A percentile compares a stretch with the other conserved stretches of the same genome.
Evolutionary conservation across 1,284 basidiomycete genomes (phyloP).

Genomic region (Pascua sp.): DNA sequence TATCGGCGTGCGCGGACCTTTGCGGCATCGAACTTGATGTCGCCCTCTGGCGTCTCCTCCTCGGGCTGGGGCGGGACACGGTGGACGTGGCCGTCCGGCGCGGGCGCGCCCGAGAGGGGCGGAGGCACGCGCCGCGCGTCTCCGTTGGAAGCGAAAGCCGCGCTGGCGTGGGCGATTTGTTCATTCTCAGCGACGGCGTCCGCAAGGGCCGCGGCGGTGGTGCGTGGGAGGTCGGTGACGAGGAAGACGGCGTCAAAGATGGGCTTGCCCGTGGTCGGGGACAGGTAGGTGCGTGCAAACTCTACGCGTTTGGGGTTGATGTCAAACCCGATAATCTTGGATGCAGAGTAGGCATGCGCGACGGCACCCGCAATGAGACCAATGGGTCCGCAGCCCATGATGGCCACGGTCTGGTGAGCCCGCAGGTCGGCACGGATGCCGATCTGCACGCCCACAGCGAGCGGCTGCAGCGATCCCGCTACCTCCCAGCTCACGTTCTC

Average conservation of each 20-base stretch:
- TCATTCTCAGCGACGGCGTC: neutral
- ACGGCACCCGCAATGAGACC: conserved; percentile 52
- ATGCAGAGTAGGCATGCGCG: conserved; percentile 52
- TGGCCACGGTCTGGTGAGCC: conserved; percentile 41
- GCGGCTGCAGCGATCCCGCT: conserved; percentile 73
- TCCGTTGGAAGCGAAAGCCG: neutral
- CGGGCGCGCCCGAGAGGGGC: conserved; percentile 19
- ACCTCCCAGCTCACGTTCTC: conserved; percentile 52
- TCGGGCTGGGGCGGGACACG: conserved; percentile 18
- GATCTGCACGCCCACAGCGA: conserved; percentile 56
- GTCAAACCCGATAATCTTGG: conserved; percentile 53
- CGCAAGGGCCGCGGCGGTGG: neutral
- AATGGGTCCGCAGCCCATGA: conserved; percentile 51
- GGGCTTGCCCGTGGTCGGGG: conserved; percentile 36
- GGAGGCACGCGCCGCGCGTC: conserved; percentile 1
- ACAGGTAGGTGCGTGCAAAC: conserved; percentile 72
- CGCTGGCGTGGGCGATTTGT: too few species aligned
- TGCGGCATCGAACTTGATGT: conserved; percentile 42
- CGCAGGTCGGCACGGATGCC: conserved; percentile 40
- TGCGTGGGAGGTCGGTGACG: conserved; percentile 23
- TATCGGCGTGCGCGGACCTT: conserved; percentile 29
- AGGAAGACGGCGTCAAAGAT: conserved; percentile 45
- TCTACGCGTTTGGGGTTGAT: conserved; percentile 76
- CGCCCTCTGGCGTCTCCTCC: conserved; percentile 26
- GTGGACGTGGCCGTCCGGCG: conserved; percentile 23